Evolutionary conservation across 176 grass and related monocot genomes (phyloP).

Genomic region (Dendrocalamus sinicus): DNA sequence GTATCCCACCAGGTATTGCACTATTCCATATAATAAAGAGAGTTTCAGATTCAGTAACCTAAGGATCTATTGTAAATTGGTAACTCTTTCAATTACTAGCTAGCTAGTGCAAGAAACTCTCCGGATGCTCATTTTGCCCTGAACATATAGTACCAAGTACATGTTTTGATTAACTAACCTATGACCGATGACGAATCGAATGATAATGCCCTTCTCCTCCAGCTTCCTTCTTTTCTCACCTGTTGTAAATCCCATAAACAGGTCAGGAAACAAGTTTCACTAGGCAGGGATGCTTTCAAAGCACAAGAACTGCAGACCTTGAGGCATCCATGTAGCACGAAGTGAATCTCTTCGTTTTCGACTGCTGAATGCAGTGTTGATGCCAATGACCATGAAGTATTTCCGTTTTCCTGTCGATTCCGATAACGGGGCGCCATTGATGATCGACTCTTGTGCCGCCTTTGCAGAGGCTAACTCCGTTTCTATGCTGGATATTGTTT

Average conservation of each 20-base stretch:
- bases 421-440: slow-evolving; percentile 47
- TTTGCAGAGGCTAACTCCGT: slow-evolving; percentile 86
- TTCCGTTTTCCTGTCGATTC: slow-evolving; percentile 55
- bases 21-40: slow-evolving; percentile 37
- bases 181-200: slow-evolving; percentile 92
- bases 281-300: not conserved
- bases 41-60: slow-evolving; percentile 17
- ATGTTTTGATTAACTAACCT: slow-evolving; percentile 50
- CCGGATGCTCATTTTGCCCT: not conserved
- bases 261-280: not conserved
- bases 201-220: slow-evolving; percentile 87
- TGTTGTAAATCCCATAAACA: slow-evolving; percentile 16
- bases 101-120: not conserved
- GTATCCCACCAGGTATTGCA: slow-evolving; percentile 81
- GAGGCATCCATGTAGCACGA: slow-evolving; percentile 94
- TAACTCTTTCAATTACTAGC: not conserved
- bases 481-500: slow-evolving; percentile 86
- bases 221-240: slow-evolving; percentile 77
- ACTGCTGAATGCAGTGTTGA: slow-evolving; percentile 97
- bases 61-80: not conserved
- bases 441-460: slow-evolving; percentile 64
- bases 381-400: slow-evolving; percentile 84
- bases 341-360: slow-evolving; percentile 83
- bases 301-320: slow-evolving; percentile 57
- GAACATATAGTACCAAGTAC: not conserved